Percentiles rank a stretch among this genome's conserved stretches.
phyloP scores from a whole-genome alignment of 1,284 basidiomycete species.

The Vanrija humicola region DNA sequence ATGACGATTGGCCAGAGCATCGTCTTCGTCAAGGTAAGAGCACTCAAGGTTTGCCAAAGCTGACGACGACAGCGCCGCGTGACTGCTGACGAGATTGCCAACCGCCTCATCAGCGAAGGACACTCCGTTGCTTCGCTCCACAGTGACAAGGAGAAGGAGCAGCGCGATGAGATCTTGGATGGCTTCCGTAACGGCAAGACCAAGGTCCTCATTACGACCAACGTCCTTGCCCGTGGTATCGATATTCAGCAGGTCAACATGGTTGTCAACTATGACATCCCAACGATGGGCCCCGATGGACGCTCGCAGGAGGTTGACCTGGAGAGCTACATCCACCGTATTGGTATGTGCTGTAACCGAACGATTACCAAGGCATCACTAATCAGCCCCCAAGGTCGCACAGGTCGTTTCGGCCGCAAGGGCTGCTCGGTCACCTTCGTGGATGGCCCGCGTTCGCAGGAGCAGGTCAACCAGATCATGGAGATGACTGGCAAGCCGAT shows the following conservation, averaged over 20 bases:
- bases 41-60: neutral
- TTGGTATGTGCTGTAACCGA: constrained; percentile 60
- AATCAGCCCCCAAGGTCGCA: constrained; percentile 62
- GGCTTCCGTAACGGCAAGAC: constrained; percentile 92
- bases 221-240: constrained; percentile 97
- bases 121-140: constrained; percentile 96
- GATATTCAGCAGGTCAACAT: constrained; percentile 99
- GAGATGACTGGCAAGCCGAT: constrained; percentile 60
- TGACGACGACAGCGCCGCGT: constrained; percentile 27
- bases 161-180: constrained; percentile 91
- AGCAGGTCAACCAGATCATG: constrained; percentile 81
- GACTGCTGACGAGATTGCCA: constrained; percentile 88
- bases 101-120: constrained; percentile 85
- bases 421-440: constrained; percentile 97
- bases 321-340: constrained; percentile 97
- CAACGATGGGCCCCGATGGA: constrained; percentile 59
- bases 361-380: too few species aligned
- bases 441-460: constrained; percentile 76
- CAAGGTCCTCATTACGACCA: constrained; percentile 98
- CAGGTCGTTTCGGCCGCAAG: constrained; percentile 90
- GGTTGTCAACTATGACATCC: constrained; percentile 98
- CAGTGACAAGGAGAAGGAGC: constrained; percentile 81
- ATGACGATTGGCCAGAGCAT: constrained; percentile 96
- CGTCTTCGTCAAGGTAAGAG: constrained; percentile 82
- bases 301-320: constrained; percentile 63